A percentile compares a stretch with the other conserved stretches of the same genome.
phyloP scores from a whole-genome alignment of 768 basidiomycete species.

The Hydnomerulius pinastri region DNA sequence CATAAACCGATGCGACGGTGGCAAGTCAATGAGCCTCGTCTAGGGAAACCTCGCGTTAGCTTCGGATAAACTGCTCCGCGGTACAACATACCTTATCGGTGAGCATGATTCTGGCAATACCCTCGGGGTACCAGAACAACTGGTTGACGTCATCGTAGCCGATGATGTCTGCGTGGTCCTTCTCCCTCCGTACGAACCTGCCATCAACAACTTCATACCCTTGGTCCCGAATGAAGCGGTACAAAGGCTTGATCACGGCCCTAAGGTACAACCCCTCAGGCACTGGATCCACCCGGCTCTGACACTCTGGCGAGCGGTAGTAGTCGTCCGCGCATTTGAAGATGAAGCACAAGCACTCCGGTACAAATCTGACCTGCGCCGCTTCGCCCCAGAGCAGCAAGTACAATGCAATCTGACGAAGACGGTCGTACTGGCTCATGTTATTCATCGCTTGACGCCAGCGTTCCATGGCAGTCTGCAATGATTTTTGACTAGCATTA shows the following conservation, averaged over 20 bases:
- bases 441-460: constrained; percentile 99
- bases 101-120: constrained; percentile 88
- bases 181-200: constrained; percentile 90
- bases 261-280: constrained; percentile 95
- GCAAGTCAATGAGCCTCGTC: constrained; percentile 89
- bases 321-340: constrained; percentile 99
- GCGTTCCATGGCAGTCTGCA: constrained; percentile 83
- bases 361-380: constrained; percentile 94
- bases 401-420: constrained; percentile 94
- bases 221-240: constrained; percentile 96
- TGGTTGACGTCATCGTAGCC: constrained; percentile 99
- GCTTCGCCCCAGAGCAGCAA: constrained; percentile 98
- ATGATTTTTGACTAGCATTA: constrained; percentile 57
- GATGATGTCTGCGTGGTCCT: constrained; percentile 91
- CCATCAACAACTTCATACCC: constrained; percentile 96
- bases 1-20: constrained; percentile 93
- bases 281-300: constrained; percentile 87
- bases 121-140: constrained; percentile 99
- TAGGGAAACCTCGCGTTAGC: constrained; percentile 31
- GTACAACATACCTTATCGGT: constrained; percentile 72
- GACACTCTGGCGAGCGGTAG: constrained; percentile 98
- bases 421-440: constrained; percentile 97
- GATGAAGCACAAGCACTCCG: constrained; percentile 98
- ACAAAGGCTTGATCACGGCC: constrained; percentile 89
- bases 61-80: background rate